These are phyloP conservation scores for Monascus purpureus DNA, from an alignment of 495 filamentous ascomycete genomes.

Conservation along the genomic window DNA sequence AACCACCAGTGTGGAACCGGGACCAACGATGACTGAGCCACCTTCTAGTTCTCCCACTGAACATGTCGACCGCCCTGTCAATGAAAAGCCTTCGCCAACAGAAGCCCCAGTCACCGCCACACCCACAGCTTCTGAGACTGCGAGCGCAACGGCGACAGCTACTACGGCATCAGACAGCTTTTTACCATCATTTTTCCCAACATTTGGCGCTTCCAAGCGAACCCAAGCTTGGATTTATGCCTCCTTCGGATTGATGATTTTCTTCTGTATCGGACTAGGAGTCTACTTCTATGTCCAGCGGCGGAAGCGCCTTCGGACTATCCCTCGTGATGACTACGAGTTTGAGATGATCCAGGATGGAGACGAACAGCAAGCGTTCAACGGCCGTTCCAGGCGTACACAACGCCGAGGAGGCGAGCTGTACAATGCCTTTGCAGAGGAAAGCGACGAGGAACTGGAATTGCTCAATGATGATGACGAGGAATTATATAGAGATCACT, in stretches of 20 bases:
- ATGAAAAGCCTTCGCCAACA: slow-evolving; percentile 37
- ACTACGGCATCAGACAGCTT: slow-evolving; percentile 41
- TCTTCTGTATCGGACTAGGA: slow-evolving; percentile 70
- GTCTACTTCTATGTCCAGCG: slow-evolving; percentile 68
- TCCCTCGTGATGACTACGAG: slow-evolving; percentile 74
- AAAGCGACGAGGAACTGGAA: slow-evolving; percentile 60
- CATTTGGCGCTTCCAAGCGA: slow-evolving; percentile 80
- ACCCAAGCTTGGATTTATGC: slow-evolving; percentile 96
- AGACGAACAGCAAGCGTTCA: slow-evolving; percentile 50
- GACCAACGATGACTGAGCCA: slow-evolving; percentile 27
- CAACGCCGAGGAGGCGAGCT: slow-evolving; percentile 62
- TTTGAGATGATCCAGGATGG: slow-evolving; percentile 85
- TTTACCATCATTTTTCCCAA: slow-evolving; percentile 81
- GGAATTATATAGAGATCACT: slow-evolving; percentile 25
- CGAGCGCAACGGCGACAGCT: slow-evolving; percentile 24
- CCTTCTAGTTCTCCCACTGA: slow-evolving; percentile 43
- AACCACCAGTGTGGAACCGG: slow-evolving; percentile 36
- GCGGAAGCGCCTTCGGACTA: slow-evolving; percentile 58
- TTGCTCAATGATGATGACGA: slow-evolving; percentile 45
- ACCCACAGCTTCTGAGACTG: slow-evolving; percentile 15
- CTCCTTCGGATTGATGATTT: slow-evolving; percentile 62
- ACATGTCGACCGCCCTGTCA: slow-evolving; percentile 65
- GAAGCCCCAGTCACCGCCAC: slow-evolving; percentile 12
- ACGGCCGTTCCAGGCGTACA: slow-evolving; percentile 18
- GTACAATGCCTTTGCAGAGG: slow-evolving; percentile 85